Base-by-base conservation (phyloP, 169 alveolate genomes). In the Plasmodium fragile region DNA sequence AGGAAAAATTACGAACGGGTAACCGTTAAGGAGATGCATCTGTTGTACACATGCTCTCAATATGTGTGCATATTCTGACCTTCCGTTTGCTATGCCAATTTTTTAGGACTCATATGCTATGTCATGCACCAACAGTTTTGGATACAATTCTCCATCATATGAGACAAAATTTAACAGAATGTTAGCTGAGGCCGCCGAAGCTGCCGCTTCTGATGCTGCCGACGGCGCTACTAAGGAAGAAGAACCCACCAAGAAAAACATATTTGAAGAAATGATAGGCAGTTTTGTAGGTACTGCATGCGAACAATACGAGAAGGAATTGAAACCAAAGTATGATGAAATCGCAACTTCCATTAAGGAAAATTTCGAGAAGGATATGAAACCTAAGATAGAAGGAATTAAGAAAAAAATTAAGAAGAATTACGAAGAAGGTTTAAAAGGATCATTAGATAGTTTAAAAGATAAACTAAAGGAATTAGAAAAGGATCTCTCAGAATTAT, bases 401-500 rank as follows among this genome's bases (percentile, higher is more conserved):
- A 41, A 39, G 55, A n/a, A 78, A 39, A 36, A 4, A 78, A 36
- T 78, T 18, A 78, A 28, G 72, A 34, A 36, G 8, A 41, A 78
- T 78, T 39, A 39, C 53, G 72, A 78, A 39, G 53, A 78, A 13
- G 72, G 55, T 16, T n/a, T 78, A 78, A 78, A 43, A 22, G 39
- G 45, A 78, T 18, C 49, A 41, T 8, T 78, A 22, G 55, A 41
- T 78, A 8, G 69, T 16, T 39, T 78, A 36, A 43, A 22, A 55
- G 90, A 52, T 25, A 81, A 55, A 81, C 18, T 81, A 30, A 52
- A 28, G 70, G 78, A 81, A 25, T 81, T 81, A 30, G 65, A 28
- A 81, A 28, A 41, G 83, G 71, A 41, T 4, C 7, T 78, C 36
- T 5, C 59, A 81, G 71, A 59, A 43, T 22, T 16, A 81, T 10